Conservation (phyloP, 2,329 filamentous ascomycete genomes). For the Neonectria hederae region DNA sequence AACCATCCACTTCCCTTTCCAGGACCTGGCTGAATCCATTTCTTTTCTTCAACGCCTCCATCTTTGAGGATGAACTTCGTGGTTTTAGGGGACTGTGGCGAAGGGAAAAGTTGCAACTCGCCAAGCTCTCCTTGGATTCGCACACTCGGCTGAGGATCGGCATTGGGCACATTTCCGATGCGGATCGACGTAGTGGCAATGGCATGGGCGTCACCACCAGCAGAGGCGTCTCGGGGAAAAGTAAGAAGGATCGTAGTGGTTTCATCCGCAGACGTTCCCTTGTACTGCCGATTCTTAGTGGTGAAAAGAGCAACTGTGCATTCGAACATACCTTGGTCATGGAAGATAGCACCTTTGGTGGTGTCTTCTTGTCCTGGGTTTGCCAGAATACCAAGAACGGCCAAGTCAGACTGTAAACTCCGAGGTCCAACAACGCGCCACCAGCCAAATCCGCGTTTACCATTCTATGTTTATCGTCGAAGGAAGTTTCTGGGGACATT, state of each 20-base stretch:
- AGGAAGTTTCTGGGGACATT: constrained; percentile 10
- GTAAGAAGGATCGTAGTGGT: constrained; percentile 76
- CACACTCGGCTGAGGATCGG: constrained; percentile 71
- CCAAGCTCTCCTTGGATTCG: constrained; percentile 81
- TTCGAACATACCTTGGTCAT: constrained; percentile 53
- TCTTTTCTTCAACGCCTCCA: constrained; percentile 55
- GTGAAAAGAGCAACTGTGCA: too few species aligned
- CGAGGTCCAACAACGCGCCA: constrained; percentile 82
- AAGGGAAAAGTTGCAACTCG: constrained; percentile 80
- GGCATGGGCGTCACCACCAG: constrained; percentile 66
- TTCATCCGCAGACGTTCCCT: constrained; percentile 76
- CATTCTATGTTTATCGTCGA: constrained; percentile 69
- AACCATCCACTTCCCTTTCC: constrained; percentile 28
- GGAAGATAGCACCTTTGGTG: constrained; percentile 73
- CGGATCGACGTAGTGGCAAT: constrained; percentile 74
- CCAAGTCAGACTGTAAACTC: constrained; percentile 89
- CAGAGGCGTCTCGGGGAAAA: constrained; percentile 67
- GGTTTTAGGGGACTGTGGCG: constrained; percentile 71
- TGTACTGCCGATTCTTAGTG: constrained; percentile 2
- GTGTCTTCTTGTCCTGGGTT: constrained; percentile 68
- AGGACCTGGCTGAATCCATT: constrained; percentile 62
- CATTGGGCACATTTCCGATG: constrained; percentile 55
- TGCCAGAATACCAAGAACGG: constrained; percentile 88
- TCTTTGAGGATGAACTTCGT: constrained; percentile 69
- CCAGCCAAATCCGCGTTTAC: constrained; percentile 83